Evolutionary conservation across 176 grass and related monocot genomes (phyloP), one percentile per base, ranked within the genome.

Genomic region (Aechmea fasciata): DNA sequence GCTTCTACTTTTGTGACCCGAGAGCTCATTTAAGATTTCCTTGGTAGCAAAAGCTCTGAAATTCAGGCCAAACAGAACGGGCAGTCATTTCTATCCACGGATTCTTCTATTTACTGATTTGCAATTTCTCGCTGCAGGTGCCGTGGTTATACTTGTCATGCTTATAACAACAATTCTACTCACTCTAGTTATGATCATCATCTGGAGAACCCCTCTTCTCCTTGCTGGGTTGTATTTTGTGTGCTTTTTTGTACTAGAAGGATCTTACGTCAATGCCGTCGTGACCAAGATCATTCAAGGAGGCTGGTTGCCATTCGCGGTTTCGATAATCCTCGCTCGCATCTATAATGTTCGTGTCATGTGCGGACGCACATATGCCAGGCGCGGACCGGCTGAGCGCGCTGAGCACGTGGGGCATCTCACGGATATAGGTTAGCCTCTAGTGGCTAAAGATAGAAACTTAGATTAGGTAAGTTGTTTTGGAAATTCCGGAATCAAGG

Each of bases 91-190:
- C 1, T 15, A 11, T 10, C 20, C 3, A 18, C 28, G 11, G 29
- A 23, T 13, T 28, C 50, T 17, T 12, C 50, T 28, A 65, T 47
- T 26, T 51, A 73, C 18, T 41, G 51, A 33, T 71, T 50, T 55
- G 33, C 33, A 13, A 49, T 50, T 13, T 78, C 49, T 76, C 52
- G 48, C 15, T 77, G 82, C 86, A 96, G 92, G 92, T 84, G 85
- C 86, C 59, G 88, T 88, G 33, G 88, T 91, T 50, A 96, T 91
- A 77, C 84, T 91, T 64, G 91, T 96, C 48, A 86, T 96, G 92
- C 74, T 91, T 22, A 96, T 96, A 74, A 96, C 92, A 13, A 91
- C 83, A 57, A 71, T 96, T 81, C 57, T 96, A 67, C 74, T 96
- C 66, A 84, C 85, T 17, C 82, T 88, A 52, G 88, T 96, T 47